Conservation (phyloP, 495 filamentous ascomycete genomes). For the Stereocaulon alpinum region DNA sequence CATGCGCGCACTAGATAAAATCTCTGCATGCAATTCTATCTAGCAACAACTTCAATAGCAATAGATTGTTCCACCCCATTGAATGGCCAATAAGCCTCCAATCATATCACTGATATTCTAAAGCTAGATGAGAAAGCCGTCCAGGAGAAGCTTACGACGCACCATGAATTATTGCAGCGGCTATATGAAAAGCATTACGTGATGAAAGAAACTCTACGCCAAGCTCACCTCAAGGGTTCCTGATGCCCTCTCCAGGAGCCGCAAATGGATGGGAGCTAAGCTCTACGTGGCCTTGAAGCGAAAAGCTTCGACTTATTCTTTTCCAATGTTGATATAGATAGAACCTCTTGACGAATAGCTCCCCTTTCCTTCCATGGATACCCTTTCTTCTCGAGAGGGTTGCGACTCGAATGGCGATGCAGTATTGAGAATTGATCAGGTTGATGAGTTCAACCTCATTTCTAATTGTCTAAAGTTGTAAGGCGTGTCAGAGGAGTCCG, state of each 20-base stretch:
- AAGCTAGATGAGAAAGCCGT: neutral
- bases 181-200: neutral
- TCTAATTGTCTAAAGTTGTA: neutral
- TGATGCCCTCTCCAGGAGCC: neutral
- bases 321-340: neutral
- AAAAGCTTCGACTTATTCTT: neutral
- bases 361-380: neutral
- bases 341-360: neutral
- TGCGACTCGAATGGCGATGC: neutral
- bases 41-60: no score
- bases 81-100: no score
- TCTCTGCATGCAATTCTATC: no score
- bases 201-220: neutral
- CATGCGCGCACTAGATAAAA: no score
- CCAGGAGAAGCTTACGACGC: conserved; percentile 1
- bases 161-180: neutral
- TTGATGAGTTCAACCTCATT: neutral
- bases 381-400: neutral
- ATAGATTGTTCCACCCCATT: no score
- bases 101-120: no score
- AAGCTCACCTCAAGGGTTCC: neutral
- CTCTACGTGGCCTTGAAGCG: neutral
- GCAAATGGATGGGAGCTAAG: neutral
- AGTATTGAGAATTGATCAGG: neutral
- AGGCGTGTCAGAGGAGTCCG: no score